Base-by-base conservation (phyloP, 2,329 filamentous ascomycete species). In the Dactylellina drechsleri region DNA sequence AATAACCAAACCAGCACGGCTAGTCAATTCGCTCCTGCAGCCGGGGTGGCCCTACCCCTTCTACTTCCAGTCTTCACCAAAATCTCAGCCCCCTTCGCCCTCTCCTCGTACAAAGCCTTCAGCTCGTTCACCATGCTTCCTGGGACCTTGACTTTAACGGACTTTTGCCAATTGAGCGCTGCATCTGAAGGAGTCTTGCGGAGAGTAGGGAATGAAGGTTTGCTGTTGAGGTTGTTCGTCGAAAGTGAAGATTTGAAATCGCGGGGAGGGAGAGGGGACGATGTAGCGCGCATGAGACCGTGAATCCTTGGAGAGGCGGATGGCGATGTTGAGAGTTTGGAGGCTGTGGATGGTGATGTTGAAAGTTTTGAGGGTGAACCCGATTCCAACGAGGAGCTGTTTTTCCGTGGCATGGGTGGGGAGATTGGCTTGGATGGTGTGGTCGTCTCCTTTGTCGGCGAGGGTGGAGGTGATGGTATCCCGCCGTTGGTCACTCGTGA, bases 71-170 rank as follows among this genome's bases (percentile, higher is more conserved):
- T 77, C n/a, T 66, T 77, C 15, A 78, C 77, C 7, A 79, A 66
- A 23, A 79, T 77, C 67, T 77, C 76, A 12, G 76, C 78, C 0
- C 74, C 77, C 47, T 76, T 79, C 3, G 77, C 77, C 26, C 78
- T 56, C 26, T 79, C 78, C 58, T 79, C 78, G 43, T 78, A 79
- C 54, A 79, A 59, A 15, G 77, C 74, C 36, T 77, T 78, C 18
- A 79, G 40, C 23, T 78, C 77, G 41, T 77, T 77, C 1, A 79
- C 78, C 68, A 59, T 74, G 47, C 58, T 54, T 45, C 74, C 54
- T 20, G 76, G 28, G 5, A 71, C 77, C 16, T 75, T 66, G 40
- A 66, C 23, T 56, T 66, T 64, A 43, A 68, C 31, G 23, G 61
- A 54, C 57, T 64, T 57, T 54, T 78, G 36, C 77, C 77, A 52